Evolutionary conservation across 495 filamentous ascomycete species (phyloP), one percentile per base, ranked within the genome.

Genomic region (Pseudotulostoma volvatum): DNA sequence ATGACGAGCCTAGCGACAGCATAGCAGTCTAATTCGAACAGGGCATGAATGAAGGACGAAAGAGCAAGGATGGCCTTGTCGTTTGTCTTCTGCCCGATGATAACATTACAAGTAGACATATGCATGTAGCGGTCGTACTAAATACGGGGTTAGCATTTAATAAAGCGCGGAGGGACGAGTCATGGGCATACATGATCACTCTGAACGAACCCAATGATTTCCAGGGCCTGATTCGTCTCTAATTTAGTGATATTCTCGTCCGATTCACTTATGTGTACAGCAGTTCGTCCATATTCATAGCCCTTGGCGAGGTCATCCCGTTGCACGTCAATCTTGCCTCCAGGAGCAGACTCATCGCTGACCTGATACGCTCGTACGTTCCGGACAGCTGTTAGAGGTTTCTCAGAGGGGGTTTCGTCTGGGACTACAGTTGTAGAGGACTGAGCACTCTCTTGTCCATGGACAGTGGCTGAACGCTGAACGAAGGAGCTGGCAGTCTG

Each of bases 271-370:
- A 99, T 93, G 44, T 79, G 78, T 1, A 96, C 87, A 1, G 83
- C 84, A 1, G 88, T 94, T 30, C 84, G 71, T 38, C 92, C 92
- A 56, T 96, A 99, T 49, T 83, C 79, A 50, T 90, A 99, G 0
- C 92, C 92, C 51, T 84, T 93, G 23, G 82, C 86, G 25, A 96
- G 66, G 23, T 90, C 77, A 9, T 92, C 86, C 20, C 73, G 74
- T 7, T 78, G 74, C 20, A 99, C 78, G 37, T 95, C 86, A 39
- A 68, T 68, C 59, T 92, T 96, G 3, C 82, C 81, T 20, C 84
- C 84, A 1, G 77, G 71, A 9, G 71, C 76, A 25, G 67, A 61
- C 9, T 79, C 68, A 46, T 94, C 84, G 18, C 72, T 64, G 42
- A 96, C 70, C 48, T 81, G 76, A 55, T 96, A 99, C 0, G 69